Base-by-base conservation (phyloP, 768 basidiomycete genomes). In the Pleurotus platypus region DNA sequence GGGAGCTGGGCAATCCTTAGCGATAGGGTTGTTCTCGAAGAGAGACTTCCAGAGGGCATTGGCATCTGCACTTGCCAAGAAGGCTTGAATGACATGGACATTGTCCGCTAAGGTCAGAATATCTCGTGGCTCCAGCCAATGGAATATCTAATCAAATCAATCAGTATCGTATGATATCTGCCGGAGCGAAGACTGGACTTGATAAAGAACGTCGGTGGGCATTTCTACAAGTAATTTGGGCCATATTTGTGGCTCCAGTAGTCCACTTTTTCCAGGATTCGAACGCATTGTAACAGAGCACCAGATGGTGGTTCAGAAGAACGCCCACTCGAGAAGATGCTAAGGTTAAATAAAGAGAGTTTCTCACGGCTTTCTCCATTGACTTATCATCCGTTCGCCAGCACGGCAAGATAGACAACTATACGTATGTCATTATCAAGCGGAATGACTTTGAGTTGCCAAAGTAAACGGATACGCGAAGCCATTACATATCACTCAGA, bases 1-100 rank as follows among this genome's bases (percentile, higher is more conserved):
- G 18, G 51, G 51, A 7, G 39, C 51, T 15, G 51, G 51, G 51
- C 51, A 54, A 39, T 54, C 51, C 39, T 40, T 54, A 24, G 51
- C 51, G 24, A 54, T 54, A 16, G 51, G 51, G 42, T 54, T 39
- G n/a, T 20, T 22, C 8, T 54, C 39, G 42, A 54, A 54, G 18
- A 54, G 13, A 22, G 16, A 13, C 22, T 54, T 54, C 51, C 51
- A 54, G 11, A 54, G 51, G 20, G 51, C 35, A 7, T 18, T 20
- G 15, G 51, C 51, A 54, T 54, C 51, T 5, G 51, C 11, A 42
- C 38, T 40, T 20, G 20, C 22, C 22, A 54, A 26, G 51, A 54
- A 42, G 24, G 51, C 2, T 12, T 16, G 38, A 16, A 54, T 42
- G n/a, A 38, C 13, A 9, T 22, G 8, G 37, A 54, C 39, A 40